These are phyloP conservation scores for Cercospora sojina DNA, from an alignment of 2,329 filamentous ascomycete species.

Conservation along the genomic window DNA sequence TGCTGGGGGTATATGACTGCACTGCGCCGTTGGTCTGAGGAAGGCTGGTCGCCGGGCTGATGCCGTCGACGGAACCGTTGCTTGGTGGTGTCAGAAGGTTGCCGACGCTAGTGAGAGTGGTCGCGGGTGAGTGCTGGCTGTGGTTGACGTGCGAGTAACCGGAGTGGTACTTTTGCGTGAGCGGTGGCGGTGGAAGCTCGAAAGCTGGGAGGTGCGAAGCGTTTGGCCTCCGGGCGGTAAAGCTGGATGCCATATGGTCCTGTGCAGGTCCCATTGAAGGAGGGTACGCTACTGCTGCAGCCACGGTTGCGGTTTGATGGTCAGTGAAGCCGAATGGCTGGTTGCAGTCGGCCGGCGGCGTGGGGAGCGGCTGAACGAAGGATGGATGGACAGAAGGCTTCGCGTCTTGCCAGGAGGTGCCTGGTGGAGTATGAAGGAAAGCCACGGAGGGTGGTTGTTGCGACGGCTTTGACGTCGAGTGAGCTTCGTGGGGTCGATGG, in stretches of 20 bases:
- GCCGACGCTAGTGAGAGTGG: conserved; percentile 53
- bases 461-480: conserved; percentile 22
- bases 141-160: conserved; percentile 38
- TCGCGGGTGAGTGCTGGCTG: conserved; percentile 48
- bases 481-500: neutral
- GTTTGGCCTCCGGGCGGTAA: conserved; percentile 69
- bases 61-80: conserved; percentile 59
- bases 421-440: conserved; percentile 34
- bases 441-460: conserved; percentile 36
- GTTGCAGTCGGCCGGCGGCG: conserved; percentile 33
- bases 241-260: conserved; percentile 64
- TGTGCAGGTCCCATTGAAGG: conserved; percentile 62
- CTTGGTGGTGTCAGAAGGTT: conserved; percentile 64
- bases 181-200: conserved; percentile 64
- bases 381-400: conserved; percentile 28
- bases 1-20: conserved; percentile 58
- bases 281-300: conserved; percentile 60
- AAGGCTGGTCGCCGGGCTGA: conserved; percentile 60
- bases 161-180: conserved; percentile 51
- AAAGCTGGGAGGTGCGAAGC: conserved; percentile 68
- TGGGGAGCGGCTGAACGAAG: conserved; percentile 33
- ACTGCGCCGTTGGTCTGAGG: conserved; percentile 56
- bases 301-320: conserved; percentile 57
- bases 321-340: conserved; percentile 34
- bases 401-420: conserved; percentile 32